Evolutionary conservation across 129 eudicot species (phyloP).

Genomic region (Ambrosia artemisiifolia): DNA sequence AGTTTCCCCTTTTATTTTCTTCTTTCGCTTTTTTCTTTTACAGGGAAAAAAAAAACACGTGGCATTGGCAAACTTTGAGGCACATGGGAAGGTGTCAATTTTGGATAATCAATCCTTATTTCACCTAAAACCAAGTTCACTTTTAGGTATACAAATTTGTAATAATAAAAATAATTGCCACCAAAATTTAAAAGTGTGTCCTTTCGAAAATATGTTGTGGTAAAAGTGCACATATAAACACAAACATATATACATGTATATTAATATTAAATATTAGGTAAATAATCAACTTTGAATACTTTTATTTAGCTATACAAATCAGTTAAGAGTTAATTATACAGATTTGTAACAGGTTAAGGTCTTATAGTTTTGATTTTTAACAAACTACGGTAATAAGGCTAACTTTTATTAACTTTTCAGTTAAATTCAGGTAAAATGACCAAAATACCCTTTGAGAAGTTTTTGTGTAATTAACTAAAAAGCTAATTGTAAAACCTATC

Average conservation of each 20-base stretch:
- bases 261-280: background rate
- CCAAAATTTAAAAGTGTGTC: background rate
- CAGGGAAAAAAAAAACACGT: constrained; percentile 8
- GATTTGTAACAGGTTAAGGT: too few relatives aligned
- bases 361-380: too few relatives aligned
- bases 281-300: too few relatives aligned
- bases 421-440: too few relatives aligned
- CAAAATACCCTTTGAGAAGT: too few relatives aligned
- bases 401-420: too few relatives aligned
- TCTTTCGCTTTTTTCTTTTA: constrained; percentile 28
- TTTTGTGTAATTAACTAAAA: too few relatives aligned
- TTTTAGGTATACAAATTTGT: background rate
- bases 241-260: background rate
- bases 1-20: constrained; percentile 6
- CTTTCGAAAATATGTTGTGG: background rate
- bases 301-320: too few relatives aligned
- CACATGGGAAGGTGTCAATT: constrained; percentile 18
- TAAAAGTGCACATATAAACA: background rate
- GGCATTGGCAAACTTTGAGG: constrained; percentile 26
- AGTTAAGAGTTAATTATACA: too few relatives aligned
- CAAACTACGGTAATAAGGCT: too few relatives aligned
- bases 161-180: background rate
- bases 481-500: too few relatives aligned
- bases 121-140: constrained; percentile 4
- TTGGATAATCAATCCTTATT: constrained; percentile 5